Evolutionary conservation across 1,284 basidiomycete genomes (phyloP), one percentile per base, ranked within the genome.

Genomic region (Irpex lacteus): DNA sequence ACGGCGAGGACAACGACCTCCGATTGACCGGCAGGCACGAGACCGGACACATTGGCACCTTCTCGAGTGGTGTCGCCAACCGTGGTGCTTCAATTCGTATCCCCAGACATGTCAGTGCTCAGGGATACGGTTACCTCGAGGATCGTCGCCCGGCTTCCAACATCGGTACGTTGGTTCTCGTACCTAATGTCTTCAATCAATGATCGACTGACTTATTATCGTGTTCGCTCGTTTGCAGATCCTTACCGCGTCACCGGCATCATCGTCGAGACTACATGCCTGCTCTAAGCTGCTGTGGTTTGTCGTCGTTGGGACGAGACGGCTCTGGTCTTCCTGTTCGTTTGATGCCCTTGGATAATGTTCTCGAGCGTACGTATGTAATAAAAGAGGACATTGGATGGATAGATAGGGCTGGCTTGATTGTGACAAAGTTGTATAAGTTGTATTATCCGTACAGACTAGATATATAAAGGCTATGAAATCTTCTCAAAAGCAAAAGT

Each of bases 71-170:
- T 80, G 94, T 98, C 67, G 97, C 97, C 72, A 95, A 99, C 85
- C 94, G 97, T 80, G 97, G 96, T 75, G 95, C 95, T 60, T 96
- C 92, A n/a, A 93, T 96, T 78, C 90, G 94, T 82, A 91, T 98
- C 64, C 96, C 96, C 63, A 85, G 96, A 72, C 94, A 97, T 77
- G 95, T 98, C 71, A 92, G 91, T 65, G 84, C 91, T 40, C 90
- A 96, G 80, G 96, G 96, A 67, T 93, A 90, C 76, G 97, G 98
- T 53, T 99, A 99, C 85, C 82, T 98, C 71, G 96, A 98, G 79
- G 95, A 97, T 81, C 88, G 96, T 70, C 94, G 96, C 70, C 96
- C 96, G 40, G 97, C 97, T 61, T 98, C 96, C 75, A 99, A 99
- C 86, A 94, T 98, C 71, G 95, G 95, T 93, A 82, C 71, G 85